Evolutionary conservation across 2,329 filamentous ascomycete genomes (phyloP).

Genomic region (Colletotrichum lini): DNA sequence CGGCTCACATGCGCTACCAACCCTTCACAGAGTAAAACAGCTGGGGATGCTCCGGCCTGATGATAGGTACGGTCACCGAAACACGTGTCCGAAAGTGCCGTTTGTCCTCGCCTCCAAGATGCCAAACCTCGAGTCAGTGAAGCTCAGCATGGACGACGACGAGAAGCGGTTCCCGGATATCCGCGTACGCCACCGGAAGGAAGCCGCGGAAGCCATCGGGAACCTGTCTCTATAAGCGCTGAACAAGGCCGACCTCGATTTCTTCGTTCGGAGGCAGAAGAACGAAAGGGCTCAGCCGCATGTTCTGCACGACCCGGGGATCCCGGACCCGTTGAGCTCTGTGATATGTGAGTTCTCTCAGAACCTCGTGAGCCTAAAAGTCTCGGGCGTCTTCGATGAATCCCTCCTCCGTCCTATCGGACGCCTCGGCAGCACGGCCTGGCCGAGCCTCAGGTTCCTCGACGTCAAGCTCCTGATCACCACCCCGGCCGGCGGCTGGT

Average conservation of each 20-base stretch:
- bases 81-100: constrained; percentile 6
- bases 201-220: neutral
- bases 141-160: constrained; percentile 9
- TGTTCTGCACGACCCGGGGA: neutral
- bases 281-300: constrained; percentile 2
- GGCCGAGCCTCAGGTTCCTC: constrained; percentile 10
- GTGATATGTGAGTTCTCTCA: neutral
- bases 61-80: constrained; percentile 4
- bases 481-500: neutral
- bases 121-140: neutral
- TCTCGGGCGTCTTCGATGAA: constrained; percentile 1
- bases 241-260: neutral
- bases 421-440: neutral
- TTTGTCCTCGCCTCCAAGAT: constrained; percentile 12
- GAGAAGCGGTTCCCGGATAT: constrained; percentile 9
- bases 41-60: constrained; percentile 8
- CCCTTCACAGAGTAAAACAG: neutral
- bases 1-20: neutral
- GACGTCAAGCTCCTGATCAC: constrained; percentile 1
- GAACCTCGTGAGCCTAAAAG: neutral
- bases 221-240: neutral
- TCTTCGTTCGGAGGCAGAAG: neutral
- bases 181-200: neutral
- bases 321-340: constrained; percentile 11
- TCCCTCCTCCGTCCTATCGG: neutral